A percentile compares a stretch with the other conserved stretches of the same genome.
Conservation (phyloP, 495 filamentous ascomycete genomes). For the Ramalina peruviana region DNA sequence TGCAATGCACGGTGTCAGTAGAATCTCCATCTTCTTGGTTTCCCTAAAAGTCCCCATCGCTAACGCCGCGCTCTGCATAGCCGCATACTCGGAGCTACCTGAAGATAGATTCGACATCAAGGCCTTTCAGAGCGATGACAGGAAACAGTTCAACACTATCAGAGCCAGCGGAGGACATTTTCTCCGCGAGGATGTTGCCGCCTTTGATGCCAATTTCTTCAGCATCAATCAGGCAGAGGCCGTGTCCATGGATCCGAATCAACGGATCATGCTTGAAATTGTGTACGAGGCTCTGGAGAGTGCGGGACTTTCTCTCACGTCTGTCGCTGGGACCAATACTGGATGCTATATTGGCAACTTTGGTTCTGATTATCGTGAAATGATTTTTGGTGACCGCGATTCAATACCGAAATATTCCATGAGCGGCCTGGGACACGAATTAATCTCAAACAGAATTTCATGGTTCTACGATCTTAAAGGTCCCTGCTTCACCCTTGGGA, state of each 20-base stretch:
- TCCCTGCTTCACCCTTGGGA: slow-evolving; percentile 34
- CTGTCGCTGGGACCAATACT: slow-evolving; percentile 3
- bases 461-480: slow-evolving; percentile 36
- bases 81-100: slow-evolving; percentile 22
- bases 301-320: slow-evolving; percentile 4
- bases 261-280: slow-evolving; percentile 40
- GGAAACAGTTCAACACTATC: slow-evolving; percentile 1
- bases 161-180: slow-evolving; percentile 25
- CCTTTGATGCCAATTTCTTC: slow-evolving; percentile 37
- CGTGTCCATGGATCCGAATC: slow-evolving; percentile 34
- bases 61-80: background rate
- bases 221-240: slow-evolving; percentile 39
- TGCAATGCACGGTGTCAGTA: slow-evolving; percentile 23
- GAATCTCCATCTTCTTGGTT: background rate
- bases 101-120: slow-evolving; percentile 32
- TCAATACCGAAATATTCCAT: background rate
- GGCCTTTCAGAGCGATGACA: slow-evolving; percentile 30
- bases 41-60: background rate
- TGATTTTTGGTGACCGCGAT: slow-evolving; percentile 1
- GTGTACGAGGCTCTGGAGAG: slow-evolving; percentile 49
- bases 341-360: slow-evolving; percentile 4
- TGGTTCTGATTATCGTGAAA: slow-evolving; percentile 6
- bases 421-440: background rate
- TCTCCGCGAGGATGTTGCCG: slow-evolving; percentile 19
- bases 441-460: slow-evolving; percentile 34